Conservation (phyloP, 148 eudicot genomes). For the Mesembryanthemum crystallinum region DNA sequence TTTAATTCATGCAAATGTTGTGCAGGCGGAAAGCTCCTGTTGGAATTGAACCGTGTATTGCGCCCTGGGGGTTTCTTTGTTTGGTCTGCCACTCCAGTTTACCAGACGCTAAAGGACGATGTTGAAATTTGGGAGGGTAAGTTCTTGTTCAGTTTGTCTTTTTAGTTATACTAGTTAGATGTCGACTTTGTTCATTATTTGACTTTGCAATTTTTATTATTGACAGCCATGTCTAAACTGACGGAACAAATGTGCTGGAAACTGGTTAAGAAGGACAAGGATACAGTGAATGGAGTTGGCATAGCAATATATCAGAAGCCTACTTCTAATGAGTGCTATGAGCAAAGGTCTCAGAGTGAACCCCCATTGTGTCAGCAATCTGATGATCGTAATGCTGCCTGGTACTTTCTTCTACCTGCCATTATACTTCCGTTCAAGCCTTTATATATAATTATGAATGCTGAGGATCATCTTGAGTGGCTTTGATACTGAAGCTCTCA, state of each 20-base stretch:
- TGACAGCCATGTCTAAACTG: conserved; percentile 79
- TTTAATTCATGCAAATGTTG: conserved; percentile 3
- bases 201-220: conserved; percentile 4
- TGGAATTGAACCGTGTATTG: conserved; percentile 71
- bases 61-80: conserved; percentile 75
- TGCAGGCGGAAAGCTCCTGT: conserved; percentile 70
- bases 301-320: conserved; percentile 78
- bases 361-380: conserved; percentile 66
- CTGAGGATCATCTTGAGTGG: not conserved
- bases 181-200: not conserved
- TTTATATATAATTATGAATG: not conserved
- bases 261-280: conserved; percentile 59
- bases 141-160: conserved; percentile 9
- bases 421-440: not conserved
- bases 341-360: conserved; percentile 51
- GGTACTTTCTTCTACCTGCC: conserved; percentile 25
- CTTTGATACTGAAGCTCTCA: not conserved
- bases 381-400: conserved; percentile 51
- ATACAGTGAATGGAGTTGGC: conserved; percentile 69
- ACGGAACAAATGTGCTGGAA: conserved; percentile 86
- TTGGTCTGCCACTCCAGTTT: conserved; percentile 87
- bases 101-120: conserved; percentile 56
- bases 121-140: conserved; percentile 62
- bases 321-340: conserved; percentile 67
- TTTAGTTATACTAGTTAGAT: not conserved